phyloP scores from a whole-genome alignment of 768 basidiomycete species.

The Suillus fuscotomentosus region DNA sequence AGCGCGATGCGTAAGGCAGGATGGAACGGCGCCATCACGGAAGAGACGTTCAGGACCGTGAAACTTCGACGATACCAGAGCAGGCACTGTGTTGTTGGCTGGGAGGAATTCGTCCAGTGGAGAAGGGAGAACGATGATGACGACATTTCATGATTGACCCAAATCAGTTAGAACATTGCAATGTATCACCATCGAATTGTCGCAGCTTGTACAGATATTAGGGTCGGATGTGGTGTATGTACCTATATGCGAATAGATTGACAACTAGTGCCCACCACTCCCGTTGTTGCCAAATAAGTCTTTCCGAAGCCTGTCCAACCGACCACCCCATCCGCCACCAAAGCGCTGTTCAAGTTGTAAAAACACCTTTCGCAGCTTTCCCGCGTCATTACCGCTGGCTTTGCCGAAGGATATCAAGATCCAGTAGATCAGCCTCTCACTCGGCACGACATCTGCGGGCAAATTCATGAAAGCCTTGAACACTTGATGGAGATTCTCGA shows the following conservation, averaged over 20 bases:
- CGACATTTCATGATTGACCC: constrained; percentile 21
- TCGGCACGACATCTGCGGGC: constrained; percentile 42
- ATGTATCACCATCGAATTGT: constrained; percentile 11
- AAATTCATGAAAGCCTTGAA: constrained; percentile 65
- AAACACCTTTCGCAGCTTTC: constrained; percentile 57
- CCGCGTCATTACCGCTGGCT: constrained; percentile 51
- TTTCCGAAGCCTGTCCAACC: constrained; percentile 42
- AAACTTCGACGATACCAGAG: constrained; percentile 84
- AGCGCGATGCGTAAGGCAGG: constrained; percentile 94
- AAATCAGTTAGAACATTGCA: constrained; percentile 1
- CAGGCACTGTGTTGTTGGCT: constrained; percentile 60
- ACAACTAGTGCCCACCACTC: background rate
- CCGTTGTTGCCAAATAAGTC: constrained; percentile 30
- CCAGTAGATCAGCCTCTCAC: constrained; percentile 57
- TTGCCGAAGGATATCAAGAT: constrained; percentile 63
- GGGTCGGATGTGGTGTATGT: constrained; percentile 8
- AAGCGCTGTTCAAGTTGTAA: constrained; percentile 55
- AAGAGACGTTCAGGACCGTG: constrained; percentile 74
- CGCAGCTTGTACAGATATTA: constrained; percentile 11
- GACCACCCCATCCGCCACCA: constrained; percentile 41
- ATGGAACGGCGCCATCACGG: constrained; percentile 79
- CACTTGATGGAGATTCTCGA: constrained; percentile 52
- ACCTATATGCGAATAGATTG: constrained; percentile 5
- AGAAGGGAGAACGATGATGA: constrained; percentile 48
- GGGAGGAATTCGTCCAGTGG: constrained; percentile 81